Percentiles rank a stretch among this genome's conserved stretches.
phyloP scores from a whole-genome alignment of 179 eudicot genomes.

The Silene noctiflora region DNA sequence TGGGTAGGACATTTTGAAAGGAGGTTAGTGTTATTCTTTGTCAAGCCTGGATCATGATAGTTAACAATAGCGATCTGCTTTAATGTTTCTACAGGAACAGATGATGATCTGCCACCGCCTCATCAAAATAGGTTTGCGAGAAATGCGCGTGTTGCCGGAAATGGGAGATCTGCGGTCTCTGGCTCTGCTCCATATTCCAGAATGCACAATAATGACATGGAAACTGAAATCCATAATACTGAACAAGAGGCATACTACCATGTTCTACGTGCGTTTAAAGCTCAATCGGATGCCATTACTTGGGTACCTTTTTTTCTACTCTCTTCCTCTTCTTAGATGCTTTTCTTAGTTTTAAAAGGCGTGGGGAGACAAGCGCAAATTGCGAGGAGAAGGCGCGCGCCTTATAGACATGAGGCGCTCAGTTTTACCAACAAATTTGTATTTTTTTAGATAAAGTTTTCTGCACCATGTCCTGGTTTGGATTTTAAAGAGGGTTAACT shows the following conservation, averaged over 20 bases:
- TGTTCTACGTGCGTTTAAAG: constrained; percentile 84
- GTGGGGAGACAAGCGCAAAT: no score
- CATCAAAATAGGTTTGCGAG: constrained; percentile 69
- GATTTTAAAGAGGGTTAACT: no score
- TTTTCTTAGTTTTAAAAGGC: no score
- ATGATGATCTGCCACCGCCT: constrained; percentile 81
- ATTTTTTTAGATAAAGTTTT: no score
- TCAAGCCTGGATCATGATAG: background rate
- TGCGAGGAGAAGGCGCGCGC: no score
- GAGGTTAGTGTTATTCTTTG: background rate
- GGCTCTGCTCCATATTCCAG: constrained; percentile 47
- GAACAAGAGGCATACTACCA: constrained; percentile 90
- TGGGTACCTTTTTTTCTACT: constrained; percentile 47
- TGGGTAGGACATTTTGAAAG: background rate
- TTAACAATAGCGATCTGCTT: background rate
- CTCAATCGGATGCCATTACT: constrained; percentile 87
- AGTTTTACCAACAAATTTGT: no score
- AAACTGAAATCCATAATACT: constrained; percentile 65
- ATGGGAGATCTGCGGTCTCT: constrained; percentile 53
- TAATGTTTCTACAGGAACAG: constrained; percentile 54
- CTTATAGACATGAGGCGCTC: no score
- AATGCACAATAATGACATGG: constrained; percentile 62
- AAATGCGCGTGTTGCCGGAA: constrained; percentile 57
- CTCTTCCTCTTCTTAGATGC: constrained; percentile 1
- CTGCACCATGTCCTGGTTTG: no score